Conservation (phyloP, 1,284 basidiomycete species). For the Exobasidium cylindrosporum region DNA sequence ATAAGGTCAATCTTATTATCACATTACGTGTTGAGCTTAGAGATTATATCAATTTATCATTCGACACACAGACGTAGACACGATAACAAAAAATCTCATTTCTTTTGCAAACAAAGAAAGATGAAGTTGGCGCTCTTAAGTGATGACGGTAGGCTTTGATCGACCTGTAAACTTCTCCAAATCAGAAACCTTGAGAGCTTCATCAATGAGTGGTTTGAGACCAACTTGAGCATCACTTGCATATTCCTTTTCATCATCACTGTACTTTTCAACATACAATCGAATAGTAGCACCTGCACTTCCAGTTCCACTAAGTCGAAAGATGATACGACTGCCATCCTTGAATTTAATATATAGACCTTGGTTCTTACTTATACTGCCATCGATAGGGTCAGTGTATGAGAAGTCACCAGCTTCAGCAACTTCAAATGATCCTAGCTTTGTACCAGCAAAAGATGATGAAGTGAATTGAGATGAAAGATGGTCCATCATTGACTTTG, state of each 20-base stretch:
- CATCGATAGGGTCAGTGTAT: conserved; percentile 96
- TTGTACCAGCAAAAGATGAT: conserved; percentile 58
- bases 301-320: conserved; percentile 92
- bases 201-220: conserved; percentile 89
- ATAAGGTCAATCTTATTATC: no score
- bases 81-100: no score
- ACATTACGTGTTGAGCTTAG: no score
- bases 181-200: conserved; percentile 78
- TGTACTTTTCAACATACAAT: conserved; percentile 68
- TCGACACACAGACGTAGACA: no score
- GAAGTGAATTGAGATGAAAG: conserved; percentile 71
- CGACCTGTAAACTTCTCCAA: conserved; percentile 80
- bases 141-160: conserved; percentile 71
- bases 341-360: conserved; percentile 87
- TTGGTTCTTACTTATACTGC: conserved; percentile 88
- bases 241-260: conserved; percentile 74
- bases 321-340: conserved; percentile 90
- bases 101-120: no score
- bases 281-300: conserved; percentile 81
- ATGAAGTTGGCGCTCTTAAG: no score
- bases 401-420: conserved; percentile 79
- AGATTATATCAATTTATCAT: no score
- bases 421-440: conserved; percentile 70
- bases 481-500: conserved; percentile 76
- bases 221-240: conserved; percentile 77